Evolutionary conservation across 768 basidiomycete genomes (phyloP).

Genomic region (Mycena kentingensis): DNA sequence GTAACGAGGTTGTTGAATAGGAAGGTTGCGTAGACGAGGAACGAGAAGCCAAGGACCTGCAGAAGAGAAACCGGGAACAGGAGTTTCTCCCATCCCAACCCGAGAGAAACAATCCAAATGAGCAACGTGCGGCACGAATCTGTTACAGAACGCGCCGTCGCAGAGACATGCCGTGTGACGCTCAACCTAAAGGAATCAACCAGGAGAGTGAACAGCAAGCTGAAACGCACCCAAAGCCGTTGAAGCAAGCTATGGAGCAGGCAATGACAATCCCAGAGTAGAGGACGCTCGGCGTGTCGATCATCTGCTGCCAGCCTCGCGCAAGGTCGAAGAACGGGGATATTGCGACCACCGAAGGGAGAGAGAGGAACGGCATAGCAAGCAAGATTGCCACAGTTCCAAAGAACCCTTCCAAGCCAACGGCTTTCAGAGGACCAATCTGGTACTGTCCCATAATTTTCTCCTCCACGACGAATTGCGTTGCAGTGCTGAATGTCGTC

Average conservation of each 20-base stretch:
- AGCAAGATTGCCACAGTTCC: slow-evolving; percentile 79
- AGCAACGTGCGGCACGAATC: slow-evolving; percentile 94
- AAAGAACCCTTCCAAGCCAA: slow-evolving; percentile 93
- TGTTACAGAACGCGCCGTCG: slow-evolving; percentile 87
- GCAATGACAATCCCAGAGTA: slow-evolving; percentile 72
- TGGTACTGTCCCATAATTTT: slow-evolving; percentile 87
- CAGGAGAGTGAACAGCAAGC: too few species aligned
- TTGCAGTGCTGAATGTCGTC: slow-evolving; percentile 66
- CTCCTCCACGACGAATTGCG: slow-evolving; percentile 95
- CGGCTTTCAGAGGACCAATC: slow-evolving; percentile 87
- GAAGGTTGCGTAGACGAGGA: slow-evolving; percentile 95
- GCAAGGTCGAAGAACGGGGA: slow-evolving; percentile 85
- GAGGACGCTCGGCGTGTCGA: slow-evolving; percentile 71
- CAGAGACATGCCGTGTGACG: slow-evolving; percentile 91
- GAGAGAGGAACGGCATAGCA: slow-evolving; percentile 78
- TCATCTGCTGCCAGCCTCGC: slow-evolving; percentile 87
- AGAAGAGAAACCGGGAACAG: slow-evolving; percentile 79
- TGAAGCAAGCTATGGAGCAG: slow-evolving; percentile 78
- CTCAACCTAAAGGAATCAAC: too few species aligned
- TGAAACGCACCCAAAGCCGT: slow-evolving; percentile 87
- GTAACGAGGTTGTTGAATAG: slow-evolving; percentile 85
- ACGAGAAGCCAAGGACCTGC: slow-evolving; percentile 81
- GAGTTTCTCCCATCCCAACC: slow-evolving; percentile 87
- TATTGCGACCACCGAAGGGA: slow-evolving; percentile 61
- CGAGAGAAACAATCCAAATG: slow-evolving; percentile 94